Evolutionary conservation across 768 basidiomycete genomes (phyloP).

Genomic region (Pisolithus tinctorius): DNA sequence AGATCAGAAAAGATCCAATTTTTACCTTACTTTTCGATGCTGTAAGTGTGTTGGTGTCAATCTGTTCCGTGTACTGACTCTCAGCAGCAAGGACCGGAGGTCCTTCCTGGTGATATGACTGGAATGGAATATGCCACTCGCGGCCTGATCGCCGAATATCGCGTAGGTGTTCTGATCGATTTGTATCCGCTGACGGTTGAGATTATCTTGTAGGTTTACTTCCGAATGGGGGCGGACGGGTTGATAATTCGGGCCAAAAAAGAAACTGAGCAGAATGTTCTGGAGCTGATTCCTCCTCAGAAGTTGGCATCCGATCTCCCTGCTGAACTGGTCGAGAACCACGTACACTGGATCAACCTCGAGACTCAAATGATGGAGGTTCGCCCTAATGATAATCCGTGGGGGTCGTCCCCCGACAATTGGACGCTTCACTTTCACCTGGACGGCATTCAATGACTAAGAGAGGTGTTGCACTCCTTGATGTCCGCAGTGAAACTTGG

Average conservation of each 20-base stretch:
- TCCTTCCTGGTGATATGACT: constrained; percentile 7
- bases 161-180: neutral
- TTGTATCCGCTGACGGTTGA: no score
- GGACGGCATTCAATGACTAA: neutral
- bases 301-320: constrained; percentile 15
- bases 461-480: constrained; percentile 6
- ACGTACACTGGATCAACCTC: constrained; percentile 19
- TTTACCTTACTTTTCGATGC: constrained; percentile 5
- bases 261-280: neutral
- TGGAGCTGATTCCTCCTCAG: constrained; percentile 12
- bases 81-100: neutral
- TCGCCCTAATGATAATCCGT: constrained; percentile 9
- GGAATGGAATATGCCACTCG: constrained; percentile 11
- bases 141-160: neutral
- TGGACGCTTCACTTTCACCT: constrained; percentile 8
- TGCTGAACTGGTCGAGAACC: constrained; percentile 8
- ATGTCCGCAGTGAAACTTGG: constrained; percentile 14
- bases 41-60: neutral
- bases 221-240: constrained; percentile 1
- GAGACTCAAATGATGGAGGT: constrained; percentile 10
- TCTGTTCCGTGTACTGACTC: neutral
- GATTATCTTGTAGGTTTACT: constrained; percentile 3
- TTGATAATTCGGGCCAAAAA: constrained; percentile 27
- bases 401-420: constrained; percentile 11
- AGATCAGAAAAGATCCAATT: constrained; percentile 1